These are phyloP conservation scores for Venturiaceae sp. DNA, from an alignment of 2,329 filamentous ascomycete genomes.

Conservation along the genomic window DNA sequence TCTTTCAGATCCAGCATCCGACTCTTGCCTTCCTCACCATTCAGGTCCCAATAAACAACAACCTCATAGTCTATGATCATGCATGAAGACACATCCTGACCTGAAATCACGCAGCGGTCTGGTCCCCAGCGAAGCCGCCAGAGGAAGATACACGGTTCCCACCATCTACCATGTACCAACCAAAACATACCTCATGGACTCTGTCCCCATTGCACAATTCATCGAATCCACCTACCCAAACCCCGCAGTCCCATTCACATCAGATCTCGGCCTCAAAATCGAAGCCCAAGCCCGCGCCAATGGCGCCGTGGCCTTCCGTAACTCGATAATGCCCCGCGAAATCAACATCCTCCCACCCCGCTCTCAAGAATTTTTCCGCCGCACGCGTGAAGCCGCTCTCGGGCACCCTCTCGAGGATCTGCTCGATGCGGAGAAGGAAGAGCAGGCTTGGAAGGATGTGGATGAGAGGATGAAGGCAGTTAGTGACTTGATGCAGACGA, in stretches of 20 bases:
- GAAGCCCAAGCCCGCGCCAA: slow-evolving; percentile 11
- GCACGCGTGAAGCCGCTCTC: slow-evolving; percentile 26
- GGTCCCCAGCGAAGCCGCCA: slow-evolving; percentile 12
- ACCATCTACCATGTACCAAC: slow-evolving; percentile 43
- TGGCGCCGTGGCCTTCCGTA: slow-evolving; percentile 38
- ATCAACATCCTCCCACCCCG: slow-evolving; percentile 44
- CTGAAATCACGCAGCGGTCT: slow-evolving; percentile 16
- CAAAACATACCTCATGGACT: slow-evolving; percentile 55
- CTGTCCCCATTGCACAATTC: slow-evolving; percentile 46
- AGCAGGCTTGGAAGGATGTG: slow-evolving; percentile 42
- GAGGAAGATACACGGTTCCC: slow-evolving; percentile 44
- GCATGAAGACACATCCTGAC: slow-evolving; percentile 38
- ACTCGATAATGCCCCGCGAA: slow-evolving; percentile 42
- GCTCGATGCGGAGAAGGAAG: slow-evolving; percentile 29
- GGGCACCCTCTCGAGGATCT: slow-evolving; percentile 27
- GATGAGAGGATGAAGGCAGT: slow-evolving; percentile 36
- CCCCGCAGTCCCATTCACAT: slow-evolving; percentile 48
- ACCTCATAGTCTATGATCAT: too few species aligned
- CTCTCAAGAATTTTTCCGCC: slow-evolving; percentile 37
- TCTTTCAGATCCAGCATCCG: background rate
- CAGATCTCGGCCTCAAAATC: slow-evolving; percentile 18
- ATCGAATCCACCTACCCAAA: slow-evolving; percentile 49
- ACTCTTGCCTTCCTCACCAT: too few species aligned
- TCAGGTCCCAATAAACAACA: too few species aligned
- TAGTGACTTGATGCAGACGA: slow-evolving; percentile 40